Base-by-base conservation (phyloP, 2,329 filamentous ascomycete genomes). In the Fonsecaea monophora region DNA sequence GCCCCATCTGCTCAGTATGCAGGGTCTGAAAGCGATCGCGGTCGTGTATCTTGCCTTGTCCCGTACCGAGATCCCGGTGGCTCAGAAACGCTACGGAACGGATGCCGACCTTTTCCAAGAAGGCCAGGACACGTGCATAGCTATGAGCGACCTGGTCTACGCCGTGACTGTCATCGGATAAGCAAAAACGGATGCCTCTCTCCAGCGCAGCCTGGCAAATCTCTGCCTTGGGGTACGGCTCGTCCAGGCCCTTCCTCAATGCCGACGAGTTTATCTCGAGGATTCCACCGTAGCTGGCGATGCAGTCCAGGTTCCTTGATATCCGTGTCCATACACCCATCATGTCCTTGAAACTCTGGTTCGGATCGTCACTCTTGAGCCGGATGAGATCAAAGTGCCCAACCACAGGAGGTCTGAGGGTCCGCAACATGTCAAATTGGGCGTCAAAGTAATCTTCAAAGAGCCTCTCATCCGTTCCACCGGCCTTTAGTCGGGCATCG, bases 131-230 rank as follows among this genome's bases (percentile, higher is more conserved):
- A 42, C 85, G 86, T 56, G 77, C 75, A 80, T 95, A 98, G 76
- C 96, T 94, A 59, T 92, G 89, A n/a, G 89, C 92, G 4, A 99
- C 85, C 76, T 99, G 94, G 1, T 86, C 90, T 66, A 92, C 86
- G 45, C 92, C 92, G 81, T 99, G 95, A 77, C 93, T 97, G 79
- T 99, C 95, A 77, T 99, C 95, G 6, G 92, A 97, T 73, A 99
- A 85, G 61, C 92, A 96, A 78, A 98, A 96, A 67, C 86, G 87
- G 30, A 95, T 94, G 30, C 89, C 89, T 73, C 92, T 84, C 7
- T 79, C 79, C 62, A 93, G 75, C 82, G 92, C 96, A 76, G 87
- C 87, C 84, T 92, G 85, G 73, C 92, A 92, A 74, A 99, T 90
- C 73, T 87, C 84, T 62, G 86, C 84, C 69, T 88, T 88, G 0